Conservation (phyloP, 108 stramenopile genomes). For the Cyclotella choctawhatcheeana region DNA sequence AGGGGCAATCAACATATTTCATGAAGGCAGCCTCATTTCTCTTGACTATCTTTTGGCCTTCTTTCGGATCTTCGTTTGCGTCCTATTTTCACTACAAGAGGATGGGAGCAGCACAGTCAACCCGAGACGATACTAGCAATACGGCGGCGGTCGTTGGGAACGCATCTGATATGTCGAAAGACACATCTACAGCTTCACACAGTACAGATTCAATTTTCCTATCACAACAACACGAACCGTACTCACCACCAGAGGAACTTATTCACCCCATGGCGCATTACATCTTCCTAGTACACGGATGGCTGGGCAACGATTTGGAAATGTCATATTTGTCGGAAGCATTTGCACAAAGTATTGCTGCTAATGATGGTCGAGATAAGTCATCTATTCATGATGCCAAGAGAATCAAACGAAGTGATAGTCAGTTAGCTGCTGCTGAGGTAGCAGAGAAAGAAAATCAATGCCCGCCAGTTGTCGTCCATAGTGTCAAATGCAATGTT, state of each 20-base stretch:
- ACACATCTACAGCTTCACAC: neutral
- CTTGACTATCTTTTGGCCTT: neutral
- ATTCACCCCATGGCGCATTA: constrained; percentile 56
- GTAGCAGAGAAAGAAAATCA: neutral
- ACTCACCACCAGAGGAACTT: constrained; percentile 22
- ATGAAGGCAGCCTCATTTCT: constrained; percentile 10
- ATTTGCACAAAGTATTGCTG: constrained; percentile 26
- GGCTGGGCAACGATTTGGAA: constrained; percentile 83
- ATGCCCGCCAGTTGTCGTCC: constrained; percentile 54
- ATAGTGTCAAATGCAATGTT: constrained; percentile 76
- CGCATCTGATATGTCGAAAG: too few relatives aligned
- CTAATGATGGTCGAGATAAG: constrained; percentile 2
- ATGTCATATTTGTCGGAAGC: constrained; percentile 66
- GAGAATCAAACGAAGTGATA: constrained; percentile 25
- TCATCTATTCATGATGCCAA: constrained; percentile 1
- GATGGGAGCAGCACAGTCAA: constrained; percentile 5
- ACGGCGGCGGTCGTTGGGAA: neutral
- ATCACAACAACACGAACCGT: constrained; percentile 9
- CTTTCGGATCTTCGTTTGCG: neutral
- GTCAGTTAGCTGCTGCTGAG: constrained; percentile 1
- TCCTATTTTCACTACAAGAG: neutral
- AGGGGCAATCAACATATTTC: neutral
- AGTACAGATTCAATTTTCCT: too few relatives aligned
- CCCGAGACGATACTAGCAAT: neutral
- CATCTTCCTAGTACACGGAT: constrained; percentile 83